phyloP scores from a whole-genome alignment of 371 early-diverging fungal species.

The Mucor irregularis region DNA sequence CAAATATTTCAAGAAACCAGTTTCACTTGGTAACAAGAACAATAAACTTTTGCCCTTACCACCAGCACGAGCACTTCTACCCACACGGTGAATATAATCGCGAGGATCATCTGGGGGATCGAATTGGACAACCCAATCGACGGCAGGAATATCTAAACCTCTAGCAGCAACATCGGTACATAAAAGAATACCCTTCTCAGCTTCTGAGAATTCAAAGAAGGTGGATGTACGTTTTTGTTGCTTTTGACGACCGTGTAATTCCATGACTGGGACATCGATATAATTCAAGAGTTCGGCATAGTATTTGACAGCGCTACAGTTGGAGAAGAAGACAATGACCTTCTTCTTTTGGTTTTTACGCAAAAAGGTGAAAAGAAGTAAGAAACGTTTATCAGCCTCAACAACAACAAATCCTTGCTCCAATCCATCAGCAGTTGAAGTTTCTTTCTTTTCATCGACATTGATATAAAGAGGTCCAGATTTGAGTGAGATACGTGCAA shows the following conservation, averaged over 20 bases:
- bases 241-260: slow-evolving; percentile 93
- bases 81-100: slow-evolving; percentile 99
- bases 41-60: slow-evolving; percentile 89
- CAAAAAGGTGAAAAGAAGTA: slow-evolving; percentile 92
- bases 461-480: slow-evolving; percentile 94
- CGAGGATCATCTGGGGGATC: slow-evolving; percentile 98
- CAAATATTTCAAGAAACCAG: slow-evolving; percentile 94
- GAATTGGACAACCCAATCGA: slow-evolving; percentile 98
- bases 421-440: slow-evolving; percentile 91
- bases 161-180: slow-evolving; percentile 99
- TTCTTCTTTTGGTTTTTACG: slow-evolving; percentile 94
- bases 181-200: slow-evolving; percentile 85
- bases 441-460: slow-evolving; percentile 90
- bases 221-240: slow-evolving; percentile 95
- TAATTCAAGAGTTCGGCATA: slow-evolving; percentile 95
- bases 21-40: slow-evolving; percentile 94
- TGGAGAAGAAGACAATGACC: slow-evolving; percentile 96
- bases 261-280: slow-evolving; percentile 95
- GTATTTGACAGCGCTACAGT: slow-evolving; percentile 94
- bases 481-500: slow-evolving; percentile 94
- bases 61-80: slow-evolving; percentile 97
- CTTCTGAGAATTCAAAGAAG: slow-evolving; percentile 96
- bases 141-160: slow-evolving; percentile 97
- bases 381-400: slow-evolving; percentile 86
- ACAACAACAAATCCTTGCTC: slow-evolving; percentile 97